Base-by-base conservation (phyloP, 169 alveolate species). In the Babesia ovata region DNA sequence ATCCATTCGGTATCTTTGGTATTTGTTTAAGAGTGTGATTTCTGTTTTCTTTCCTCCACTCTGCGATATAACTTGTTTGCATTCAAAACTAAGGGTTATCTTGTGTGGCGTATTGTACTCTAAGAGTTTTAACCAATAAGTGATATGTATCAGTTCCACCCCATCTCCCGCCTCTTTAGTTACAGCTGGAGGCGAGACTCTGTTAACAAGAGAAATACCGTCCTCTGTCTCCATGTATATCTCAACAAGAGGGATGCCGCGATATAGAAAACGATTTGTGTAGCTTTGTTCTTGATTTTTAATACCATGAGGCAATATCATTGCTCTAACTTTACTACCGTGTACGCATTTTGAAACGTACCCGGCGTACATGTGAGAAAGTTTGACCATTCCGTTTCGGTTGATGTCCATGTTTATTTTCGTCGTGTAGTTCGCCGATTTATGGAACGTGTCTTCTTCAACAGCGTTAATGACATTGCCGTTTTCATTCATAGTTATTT, bases 221-320 rank as follows among this genome's bases (percentile, higher is more conserved):
- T 67, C 33, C 26, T 50, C 76, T 11, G 76, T 0, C 39, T 67
- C 76, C 33, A 67, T 9, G 24, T 53, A 67, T n/a, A 44, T n/a
- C 17, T 12, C 28, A 11, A 67, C 58, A 7, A 67, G 24, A 0
- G 54, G 52, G 53, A 50, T 45, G 53, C 56, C 76, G 19, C 53
- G 63, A 19, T 26, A 42, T 1, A 16, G 11, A 21, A 67, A n/a
- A 56, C 39, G 52, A 53, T 50, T 59, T 4, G 33, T 67, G 39
- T 67, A 67, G 4, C 53, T 50, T 10, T 6, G 0, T 9, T 2
- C 33, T 16, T 0, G 56, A 12, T n/a, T 39, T 16, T 13, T 24
- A 0, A 42, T 49, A 9, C 65, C 65, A 10, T 50, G 6, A 1
- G 76, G 76, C 12, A 67, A 8, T 10, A 67, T 53, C 6, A 67